Evolutionary conservation across 768 basidiomycete genomes (phyloP).

Genomic region (Mycena vitilis): DNA sequence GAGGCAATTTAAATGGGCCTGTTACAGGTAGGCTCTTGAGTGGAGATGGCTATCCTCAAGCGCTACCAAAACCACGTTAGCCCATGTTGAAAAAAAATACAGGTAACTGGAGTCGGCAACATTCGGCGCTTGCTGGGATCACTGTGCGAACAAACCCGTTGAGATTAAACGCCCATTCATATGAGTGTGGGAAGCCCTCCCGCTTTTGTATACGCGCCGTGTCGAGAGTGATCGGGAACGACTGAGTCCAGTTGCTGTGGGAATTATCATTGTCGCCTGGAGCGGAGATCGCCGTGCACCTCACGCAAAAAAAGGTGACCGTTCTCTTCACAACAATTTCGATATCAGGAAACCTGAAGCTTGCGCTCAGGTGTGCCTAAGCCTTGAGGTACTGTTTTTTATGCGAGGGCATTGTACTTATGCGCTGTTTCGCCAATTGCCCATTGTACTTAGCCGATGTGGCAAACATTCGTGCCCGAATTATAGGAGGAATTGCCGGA

Average conservation of each 20-base stretch:
- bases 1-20: no score
- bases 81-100: no score
- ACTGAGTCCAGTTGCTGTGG: slow-evolving; percentile 6
- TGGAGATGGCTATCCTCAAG: no score
- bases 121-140: not conserved
- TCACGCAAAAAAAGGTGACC: not conserved
- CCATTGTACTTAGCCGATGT: no score
- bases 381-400: not conserved
- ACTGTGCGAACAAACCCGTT: slow-evolving; percentile 4
- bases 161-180: not conserved
- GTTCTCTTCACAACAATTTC: not conserved
- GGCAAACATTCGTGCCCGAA: no score
- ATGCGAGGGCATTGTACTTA: slow-evolving; percentile 10
- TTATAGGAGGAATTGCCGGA: not conserved
- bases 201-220: not conserved
- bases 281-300: not conserved
- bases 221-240: not conserved
- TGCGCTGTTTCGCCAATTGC: not conserved
- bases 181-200: slow-evolving; percentile 4
- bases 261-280: not conserved
- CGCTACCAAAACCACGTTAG: no score
- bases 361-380: no score
- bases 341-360: no score
- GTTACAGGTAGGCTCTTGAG: no score
- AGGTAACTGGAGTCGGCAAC: not conserved